Evolutionary conservation across 352 stramenopile genomes (phyloP).

Genomic region (Pythium aquatile): DNA sequence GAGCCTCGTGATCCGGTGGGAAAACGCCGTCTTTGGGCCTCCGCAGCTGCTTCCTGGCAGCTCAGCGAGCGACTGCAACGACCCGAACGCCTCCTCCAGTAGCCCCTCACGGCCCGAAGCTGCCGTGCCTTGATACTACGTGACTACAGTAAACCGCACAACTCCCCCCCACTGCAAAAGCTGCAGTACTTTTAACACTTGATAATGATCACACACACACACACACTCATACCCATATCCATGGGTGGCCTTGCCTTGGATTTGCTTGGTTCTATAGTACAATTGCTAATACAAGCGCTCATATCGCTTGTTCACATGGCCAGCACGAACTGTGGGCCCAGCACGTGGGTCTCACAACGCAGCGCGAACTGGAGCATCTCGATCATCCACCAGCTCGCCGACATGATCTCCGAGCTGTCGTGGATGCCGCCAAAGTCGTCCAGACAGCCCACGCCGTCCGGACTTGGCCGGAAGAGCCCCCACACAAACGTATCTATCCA

Average conservation of each 20-base stretch:
- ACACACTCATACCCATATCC: too few species aligned
- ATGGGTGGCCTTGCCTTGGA: too few species aligned
- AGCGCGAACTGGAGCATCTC: slow-evolving; percentile 71
- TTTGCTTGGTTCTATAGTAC: slow-evolving; percentile 1
- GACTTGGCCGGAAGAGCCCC: slow-evolving; percentile 51
- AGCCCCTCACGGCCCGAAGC: neutral
- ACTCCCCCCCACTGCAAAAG: neutral
- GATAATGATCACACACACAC: neutral
- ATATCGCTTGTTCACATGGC: slow-evolving; percentile 14
- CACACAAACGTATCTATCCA: slow-evolving; percentile 77
- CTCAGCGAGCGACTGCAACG: neutral
- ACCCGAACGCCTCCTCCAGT: neutral
- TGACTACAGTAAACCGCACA: neutral
- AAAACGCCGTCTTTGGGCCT: slow-evolving; percentile 35
- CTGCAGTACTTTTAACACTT: neutral
- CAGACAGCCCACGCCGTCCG: slow-evolving; percentile 41
- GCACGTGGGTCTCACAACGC: slow-evolving; percentile 48
- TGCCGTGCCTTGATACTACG: neutral
- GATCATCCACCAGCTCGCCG: slow-evolving; percentile 64
- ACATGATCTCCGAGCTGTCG: slow-evolving; percentile 51
- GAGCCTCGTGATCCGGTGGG: slow-evolving; percentile 41
- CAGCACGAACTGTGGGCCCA: slow-evolving; percentile 42
- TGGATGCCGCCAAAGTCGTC: slow-evolving; percentile 66
- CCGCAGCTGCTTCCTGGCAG: slow-evolving; percentile 8
- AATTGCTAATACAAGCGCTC: neutral